phyloP scores from a whole-genome alignment of 768 basidiomycete species.

The Pleurotus platypus region DNA sequence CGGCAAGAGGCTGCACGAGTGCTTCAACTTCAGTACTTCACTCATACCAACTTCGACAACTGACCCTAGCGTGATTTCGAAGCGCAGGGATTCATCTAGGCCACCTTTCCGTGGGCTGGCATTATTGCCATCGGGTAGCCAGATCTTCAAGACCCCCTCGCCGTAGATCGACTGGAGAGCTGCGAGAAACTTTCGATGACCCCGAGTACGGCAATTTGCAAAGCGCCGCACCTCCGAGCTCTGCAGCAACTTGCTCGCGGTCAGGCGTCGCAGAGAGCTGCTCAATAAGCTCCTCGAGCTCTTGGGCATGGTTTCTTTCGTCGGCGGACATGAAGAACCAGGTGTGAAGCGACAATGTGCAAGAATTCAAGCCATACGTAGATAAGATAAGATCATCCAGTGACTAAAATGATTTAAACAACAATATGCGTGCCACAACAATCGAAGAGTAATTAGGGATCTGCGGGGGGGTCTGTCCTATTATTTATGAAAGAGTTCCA shows the following conservation, averaged over 20 bases:
- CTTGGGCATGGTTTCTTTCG: slow-evolving; percentile 18
- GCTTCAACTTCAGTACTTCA: slow-evolving; percentile 14
- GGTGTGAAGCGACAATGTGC: slow-evolving; percentile 5
- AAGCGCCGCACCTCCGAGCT: slow-evolving; percentile 36
- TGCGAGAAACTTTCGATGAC: slow-evolving; percentile 21
- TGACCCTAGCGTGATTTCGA: slow-evolving; percentile 64
- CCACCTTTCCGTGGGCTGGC: slow-evolving; percentile 11
- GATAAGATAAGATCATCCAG: too few species aligned
- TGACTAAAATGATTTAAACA: too few species aligned
- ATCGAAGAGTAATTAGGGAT: too few species aligned
- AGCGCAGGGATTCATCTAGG: slow-evolving; percentile 47
- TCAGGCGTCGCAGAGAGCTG: slow-evolving; percentile 21
- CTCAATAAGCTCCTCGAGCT: not conserved
- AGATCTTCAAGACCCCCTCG: slow-evolving; percentile 58
- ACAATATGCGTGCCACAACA: too few species aligned
- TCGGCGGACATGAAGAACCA: not conserved
- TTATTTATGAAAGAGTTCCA: slow-evolving; percentile 7
- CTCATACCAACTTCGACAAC: slow-evolving; percentile 18
- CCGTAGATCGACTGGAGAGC: slow-evolving; percentile 86
- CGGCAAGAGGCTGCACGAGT: slow-evolving; percentile 43
- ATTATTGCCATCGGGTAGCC: slow-evolving; percentile 32
- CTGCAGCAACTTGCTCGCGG: slow-evolving; percentile 40
- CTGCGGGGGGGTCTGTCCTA: not conserved
- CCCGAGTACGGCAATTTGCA: not conserved
- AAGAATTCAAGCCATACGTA: not conserved